phyloP scores from a whole-genome alignment of 2,329 filamentous ascomycete species.

The Ambrosiella cleistominuta region DNA sequence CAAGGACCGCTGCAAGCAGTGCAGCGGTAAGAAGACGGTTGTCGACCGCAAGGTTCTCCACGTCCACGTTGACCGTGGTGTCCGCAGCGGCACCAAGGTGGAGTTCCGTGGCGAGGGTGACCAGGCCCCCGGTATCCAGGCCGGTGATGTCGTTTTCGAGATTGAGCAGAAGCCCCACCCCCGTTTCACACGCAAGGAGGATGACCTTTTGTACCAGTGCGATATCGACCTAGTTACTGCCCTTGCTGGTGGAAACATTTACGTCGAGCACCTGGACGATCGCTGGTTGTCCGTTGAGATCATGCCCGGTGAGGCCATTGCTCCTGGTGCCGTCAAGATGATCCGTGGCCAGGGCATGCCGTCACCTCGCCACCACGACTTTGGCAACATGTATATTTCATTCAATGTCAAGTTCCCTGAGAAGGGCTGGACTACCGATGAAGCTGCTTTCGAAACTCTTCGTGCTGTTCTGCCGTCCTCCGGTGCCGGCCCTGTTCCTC shows the following conservation, averaged over 20 bases:
- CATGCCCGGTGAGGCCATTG: conserved; percentile 82
- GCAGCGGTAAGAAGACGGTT: conserved; percentile 91
- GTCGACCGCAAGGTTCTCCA: conserved; percentile 97
- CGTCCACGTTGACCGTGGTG: conserved; percentile 90
- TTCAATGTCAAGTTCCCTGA: conserved; percentile 96
- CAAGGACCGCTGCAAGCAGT: conserved; percentile 94
- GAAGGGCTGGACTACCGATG: conserved; percentile 48
- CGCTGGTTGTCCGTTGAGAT: conserved; percentile 92
- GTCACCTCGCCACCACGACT: conserved; percentile 83
- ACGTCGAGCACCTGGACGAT: conserved; percentile 92
- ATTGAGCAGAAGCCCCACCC: conserved; percentile 98
- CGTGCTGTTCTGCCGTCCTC: conserved; percentile 70
- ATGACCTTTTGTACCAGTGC: conserved; percentile 87
- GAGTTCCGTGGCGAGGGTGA: conserved; percentile 96
- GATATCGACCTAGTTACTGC: conserved; percentile 94
- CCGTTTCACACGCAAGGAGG: conserved; percentile 88
- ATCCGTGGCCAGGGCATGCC: conserved; percentile 97
- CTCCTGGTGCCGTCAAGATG: conserved; percentile 84
- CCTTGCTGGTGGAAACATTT: conserved; percentile 76
- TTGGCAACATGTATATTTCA: conserved; percentile 90
- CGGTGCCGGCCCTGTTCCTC: conserved; percentile 44
- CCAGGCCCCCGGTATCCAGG: conserved; percentile 79
- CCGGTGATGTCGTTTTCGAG: conserved; percentile 94
- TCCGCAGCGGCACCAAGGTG: conserved; percentile 85
- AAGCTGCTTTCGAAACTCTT: conserved; percentile 58